A percentile compares a stretch with the other conserved stretches of the same genome.
phyloP scores from a whole-genome alignment of 371 early-diverging fungal genomes.

The Mucor sp. region DNA sequence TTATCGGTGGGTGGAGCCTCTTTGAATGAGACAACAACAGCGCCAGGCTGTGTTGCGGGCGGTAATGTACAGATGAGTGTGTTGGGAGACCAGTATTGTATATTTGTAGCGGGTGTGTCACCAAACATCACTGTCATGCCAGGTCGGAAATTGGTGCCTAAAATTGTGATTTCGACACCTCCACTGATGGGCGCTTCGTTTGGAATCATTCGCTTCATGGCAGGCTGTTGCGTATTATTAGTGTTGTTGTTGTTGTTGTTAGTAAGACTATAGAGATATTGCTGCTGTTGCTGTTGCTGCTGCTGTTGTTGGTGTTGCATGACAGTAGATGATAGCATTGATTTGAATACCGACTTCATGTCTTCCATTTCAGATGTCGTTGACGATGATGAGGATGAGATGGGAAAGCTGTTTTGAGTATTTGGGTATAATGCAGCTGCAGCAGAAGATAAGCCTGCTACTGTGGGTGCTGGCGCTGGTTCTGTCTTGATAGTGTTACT shows the following conservation, averaged over 20 bases:
- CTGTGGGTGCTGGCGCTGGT: not conserved
- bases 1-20: constrained; percentile 55
- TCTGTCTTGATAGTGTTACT: constrained; percentile 3
- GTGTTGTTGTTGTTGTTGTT: not conserved
- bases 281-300: constrained; percentile 3
- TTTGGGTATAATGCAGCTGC: not conserved
- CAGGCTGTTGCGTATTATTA: constrained; percentile 5
- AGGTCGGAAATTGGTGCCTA: constrained; percentile 77
- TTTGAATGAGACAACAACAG: constrained; percentile 78
- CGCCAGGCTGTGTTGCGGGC: constrained; percentile 72
- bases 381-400: constrained; percentile 1
- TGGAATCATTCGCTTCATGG: constrained; percentile 67
- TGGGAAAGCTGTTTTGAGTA: not conserved
- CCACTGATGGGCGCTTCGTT: constrained; percentile 82
- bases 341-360: constrained; percentile 6
- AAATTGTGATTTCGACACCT: constrained; percentile 82
- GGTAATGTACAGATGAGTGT: constrained; percentile 86
- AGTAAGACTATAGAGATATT: constrained; percentile 13
- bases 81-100: constrained; percentile 74
- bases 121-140: constrained; percentile 69
- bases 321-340: not conserved
- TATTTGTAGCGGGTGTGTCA: constrained; percentile 54
- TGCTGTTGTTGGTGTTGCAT: constrained; percentile 7
- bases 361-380: constrained; percentile 1
- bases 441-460: not conserved